Conservation (phyloP, 306 rosid genomes). For the Carpinus viminea region DNA sequence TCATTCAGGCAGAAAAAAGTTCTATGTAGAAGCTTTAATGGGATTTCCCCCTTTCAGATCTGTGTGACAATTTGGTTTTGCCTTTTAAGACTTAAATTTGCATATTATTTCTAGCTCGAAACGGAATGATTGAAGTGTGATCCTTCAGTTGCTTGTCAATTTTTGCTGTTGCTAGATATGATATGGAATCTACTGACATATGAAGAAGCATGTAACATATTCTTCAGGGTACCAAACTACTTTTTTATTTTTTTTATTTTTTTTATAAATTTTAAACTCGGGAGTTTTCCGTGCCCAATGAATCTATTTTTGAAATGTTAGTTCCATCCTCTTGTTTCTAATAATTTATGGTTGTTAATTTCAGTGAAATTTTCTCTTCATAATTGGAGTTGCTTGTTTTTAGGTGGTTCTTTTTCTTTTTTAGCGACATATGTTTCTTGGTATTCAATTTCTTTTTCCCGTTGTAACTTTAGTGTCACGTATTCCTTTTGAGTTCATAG, state of each 20-base stretch:
- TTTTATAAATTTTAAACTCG: background rate
- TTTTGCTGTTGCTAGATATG: background rate
- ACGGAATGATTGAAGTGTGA: background rate
- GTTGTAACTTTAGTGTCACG: background rate
- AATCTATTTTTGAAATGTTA: background rate
- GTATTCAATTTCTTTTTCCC: background rate
- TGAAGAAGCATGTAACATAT: background rate
- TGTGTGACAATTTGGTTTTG: background rate
- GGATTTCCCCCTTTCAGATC: background rate
- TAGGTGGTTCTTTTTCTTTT: background rate
- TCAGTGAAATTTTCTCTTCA: background rate
- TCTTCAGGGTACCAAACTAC: background rate
- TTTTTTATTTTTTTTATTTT: too few relatives aligned
- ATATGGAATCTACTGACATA: background rate
- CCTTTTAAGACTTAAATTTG: background rate
- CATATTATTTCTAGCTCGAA: slow-evolving; percentile 6
- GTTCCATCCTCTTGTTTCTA: too few relatives aligned
- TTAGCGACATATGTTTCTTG: background rate
- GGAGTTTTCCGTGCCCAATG: slow-evolving; percentile 2
- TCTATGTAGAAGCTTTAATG: background rate
- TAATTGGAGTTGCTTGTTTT: background rate
- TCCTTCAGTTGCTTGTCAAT: background rate
- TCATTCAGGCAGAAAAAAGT: background rate
- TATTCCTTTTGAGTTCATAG: background rate
- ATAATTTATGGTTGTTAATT: too few relatives aligned